phyloP scores from a whole-genome alignment of 2,329 filamentous ascomycete genomes.

The Plenodomus biglobosus region DNA sequence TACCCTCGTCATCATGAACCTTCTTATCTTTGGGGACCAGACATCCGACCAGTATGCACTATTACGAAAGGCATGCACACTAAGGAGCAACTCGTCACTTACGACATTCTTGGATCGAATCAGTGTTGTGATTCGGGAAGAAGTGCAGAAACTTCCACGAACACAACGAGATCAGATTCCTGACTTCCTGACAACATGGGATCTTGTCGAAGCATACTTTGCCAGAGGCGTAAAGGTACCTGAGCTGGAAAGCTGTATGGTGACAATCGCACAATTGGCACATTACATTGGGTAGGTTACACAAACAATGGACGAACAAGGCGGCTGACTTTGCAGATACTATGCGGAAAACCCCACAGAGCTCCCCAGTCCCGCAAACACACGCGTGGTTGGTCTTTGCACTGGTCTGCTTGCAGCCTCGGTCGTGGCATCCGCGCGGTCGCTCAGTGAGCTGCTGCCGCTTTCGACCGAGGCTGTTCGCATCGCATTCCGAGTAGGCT shows the following conservation, averaged over 20 bases:
- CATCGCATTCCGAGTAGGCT: slow-evolving; percentile 66
- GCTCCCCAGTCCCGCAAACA: slow-evolving; percentile 52
- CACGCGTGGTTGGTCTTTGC: slow-evolving; percentile 64
- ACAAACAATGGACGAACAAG: background rate
- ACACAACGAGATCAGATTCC: slow-evolving; percentile 62
- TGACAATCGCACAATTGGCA: slow-evolving; percentile 66
- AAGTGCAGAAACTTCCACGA: slow-evolving; percentile 60
- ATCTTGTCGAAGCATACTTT: slow-evolving; percentile 67
- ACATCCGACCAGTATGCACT: slow-evolving; percentile 67
- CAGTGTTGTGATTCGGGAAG: slow-evolving; percentile 60
- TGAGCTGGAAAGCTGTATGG: slow-evolving; percentile 64
- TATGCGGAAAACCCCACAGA: slow-evolving; percentile 58
- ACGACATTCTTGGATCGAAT: slow-evolving; percentile 63
- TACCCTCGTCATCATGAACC: slow-evolving; percentile 46
- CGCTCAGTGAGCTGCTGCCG: slow-evolving; percentile 62
- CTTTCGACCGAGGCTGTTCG: slow-evolving; percentile 65
- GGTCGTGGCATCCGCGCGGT: slow-evolving; percentile 65
- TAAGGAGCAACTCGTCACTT: slow-evolving; percentile 59
- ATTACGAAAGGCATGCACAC: slow-evolving; percentile 53
- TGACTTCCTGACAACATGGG: slow-evolving; percentile 62
- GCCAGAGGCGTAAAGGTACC: slow-evolving; percentile 59
- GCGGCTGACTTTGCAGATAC: slow-evolving; percentile 43
- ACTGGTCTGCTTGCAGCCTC: slow-evolving; percentile 70
- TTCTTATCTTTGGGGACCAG: slow-evolving; percentile 71
- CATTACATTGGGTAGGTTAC: slow-evolving; percentile 68